These are phyloP conservation scores for Geosmithia flava DNA, from an alignment of 2,329 filamentous ascomycete genomes.

Conservation along the genomic window DNA sequence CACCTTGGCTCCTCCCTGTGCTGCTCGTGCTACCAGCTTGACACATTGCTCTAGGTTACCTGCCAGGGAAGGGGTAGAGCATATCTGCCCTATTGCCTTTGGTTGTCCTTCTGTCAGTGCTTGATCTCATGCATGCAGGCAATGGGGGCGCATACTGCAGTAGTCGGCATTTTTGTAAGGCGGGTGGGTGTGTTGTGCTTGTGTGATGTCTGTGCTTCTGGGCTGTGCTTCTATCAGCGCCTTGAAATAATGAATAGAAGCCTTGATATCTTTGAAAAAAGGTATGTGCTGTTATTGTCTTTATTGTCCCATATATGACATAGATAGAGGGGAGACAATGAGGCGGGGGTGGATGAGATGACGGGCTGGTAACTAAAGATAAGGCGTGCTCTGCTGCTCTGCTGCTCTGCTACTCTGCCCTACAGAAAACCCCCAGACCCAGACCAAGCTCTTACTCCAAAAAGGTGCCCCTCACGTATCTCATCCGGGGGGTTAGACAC, in stretches of 20 bases:
- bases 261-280: too few species aligned
- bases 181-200: neutral
- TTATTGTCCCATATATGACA: too few species aligned
- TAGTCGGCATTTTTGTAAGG: neutral
- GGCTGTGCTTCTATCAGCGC: neutral
- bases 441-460: too few species aligned
- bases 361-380: too few species aligned
- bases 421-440: too few species aligned
- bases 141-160: neutral
- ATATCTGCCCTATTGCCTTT: conserved; percentile 81
- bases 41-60: conserved; percentile 74
- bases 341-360: too few species aligned
- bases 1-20: conserved; percentile 66
- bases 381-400: too few species aligned
- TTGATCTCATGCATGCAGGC: neutral
- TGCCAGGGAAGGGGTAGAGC: conserved; percentile 66
- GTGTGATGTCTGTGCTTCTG: neutral
- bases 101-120: neutral
- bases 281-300: neutral
- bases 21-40: conserved; percentile 58
- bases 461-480: too few species aligned
- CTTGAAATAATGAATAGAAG: too few species aligned
- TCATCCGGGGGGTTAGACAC: too few species aligned
- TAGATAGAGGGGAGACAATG: too few species aligned
- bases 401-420: too few species aligned